Evolutionary conservation across 73 alveolate genomes (phyloP).

Genomic region (Breviolum minutum): DNA sequence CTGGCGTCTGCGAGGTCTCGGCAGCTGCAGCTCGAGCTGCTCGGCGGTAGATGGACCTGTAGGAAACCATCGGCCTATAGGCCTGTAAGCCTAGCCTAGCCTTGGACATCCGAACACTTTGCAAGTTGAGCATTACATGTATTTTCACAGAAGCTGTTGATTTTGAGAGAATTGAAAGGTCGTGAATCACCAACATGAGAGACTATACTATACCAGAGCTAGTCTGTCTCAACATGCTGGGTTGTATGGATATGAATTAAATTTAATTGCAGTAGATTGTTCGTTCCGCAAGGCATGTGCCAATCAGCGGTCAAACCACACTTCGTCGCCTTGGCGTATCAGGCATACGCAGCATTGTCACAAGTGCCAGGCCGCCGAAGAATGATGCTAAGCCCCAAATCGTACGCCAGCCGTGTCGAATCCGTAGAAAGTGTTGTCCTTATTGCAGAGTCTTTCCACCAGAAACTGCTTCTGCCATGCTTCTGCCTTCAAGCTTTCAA

Average conservation of each 20-base stretch:
- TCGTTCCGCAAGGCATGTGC: too few relatives aligned
- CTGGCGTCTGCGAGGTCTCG: slow-evolving; percentile 59
- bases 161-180: background rate
- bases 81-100: background rate
- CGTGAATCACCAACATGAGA: background rate
- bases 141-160: background rate
- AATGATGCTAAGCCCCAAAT: slow-evolving; percentile 54
- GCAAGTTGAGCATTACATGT: too few relatives aligned
- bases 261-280: too few relatives aligned
- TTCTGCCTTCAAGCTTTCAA: too few relatives aligned
- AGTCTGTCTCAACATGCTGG: too few relatives aligned
- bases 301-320: too few relatives aligned
- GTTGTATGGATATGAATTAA: too few relatives aligned
- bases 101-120: too few relatives aligned
- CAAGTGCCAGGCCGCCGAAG: slow-evolving; percentile 36
- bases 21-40: slow-evolving; percentile 71
- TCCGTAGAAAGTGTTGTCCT: slow-evolving; percentile 86
- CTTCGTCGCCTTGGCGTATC: slow-evolving; percentile 11
- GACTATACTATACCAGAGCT: background rate
- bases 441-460: background rate
- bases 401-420: slow-evolving; percentile 67
- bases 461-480: too few relatives aligned
- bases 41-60: slow-evolving; percentile 78
- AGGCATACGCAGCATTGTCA: slow-evolving; percentile 61
- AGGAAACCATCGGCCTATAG: too few relatives aligned